Evolutionary conservation across 257 asterid genomes (phyloP).

Genomic region (Nicotiana paniculata): DNA sequence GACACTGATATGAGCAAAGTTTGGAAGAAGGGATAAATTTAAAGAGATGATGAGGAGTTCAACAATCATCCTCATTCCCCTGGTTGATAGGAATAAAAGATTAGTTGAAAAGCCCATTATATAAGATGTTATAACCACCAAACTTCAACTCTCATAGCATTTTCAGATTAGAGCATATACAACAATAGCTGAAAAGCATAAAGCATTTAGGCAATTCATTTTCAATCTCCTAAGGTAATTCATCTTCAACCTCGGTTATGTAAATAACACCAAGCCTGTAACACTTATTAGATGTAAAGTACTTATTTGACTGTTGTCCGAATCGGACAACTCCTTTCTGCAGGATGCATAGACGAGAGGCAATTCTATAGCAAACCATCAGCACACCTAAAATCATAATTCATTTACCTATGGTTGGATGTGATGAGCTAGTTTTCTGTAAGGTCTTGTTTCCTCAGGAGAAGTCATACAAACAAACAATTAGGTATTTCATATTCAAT

Average conservation of each 20-base stretch:
- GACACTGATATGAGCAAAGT: background rate
- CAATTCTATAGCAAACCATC: background rate
- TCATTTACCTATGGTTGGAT: background rate
- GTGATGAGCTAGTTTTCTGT: background rate
- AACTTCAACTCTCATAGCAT: background rate
- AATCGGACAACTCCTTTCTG: background rate
- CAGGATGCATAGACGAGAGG: background rate
- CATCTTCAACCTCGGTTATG: background rate
- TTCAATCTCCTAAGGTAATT: too few relatives aligned
- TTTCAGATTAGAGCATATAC: background rate
- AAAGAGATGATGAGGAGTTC: background rate
- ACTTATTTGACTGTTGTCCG: background rate
- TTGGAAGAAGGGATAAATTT: background rate
- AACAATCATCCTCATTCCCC: slow-evolving; percentile 17
- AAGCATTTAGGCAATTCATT: background rate
- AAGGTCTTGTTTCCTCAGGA: background rate
- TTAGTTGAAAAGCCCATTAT: slow-evolving; percentile 1
- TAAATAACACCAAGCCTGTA: background rate
- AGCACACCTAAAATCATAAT: background rate
- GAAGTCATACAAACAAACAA: background rate
- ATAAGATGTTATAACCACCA: slow-evolving; percentile 9
- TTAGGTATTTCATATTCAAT: background rate
- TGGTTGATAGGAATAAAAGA: background rate
- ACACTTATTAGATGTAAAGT: background rate
- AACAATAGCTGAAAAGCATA: background rate